Evolutionary conservation across 306 rosid species (phyloP).

Genomic region (Castanea sativa): DNA sequence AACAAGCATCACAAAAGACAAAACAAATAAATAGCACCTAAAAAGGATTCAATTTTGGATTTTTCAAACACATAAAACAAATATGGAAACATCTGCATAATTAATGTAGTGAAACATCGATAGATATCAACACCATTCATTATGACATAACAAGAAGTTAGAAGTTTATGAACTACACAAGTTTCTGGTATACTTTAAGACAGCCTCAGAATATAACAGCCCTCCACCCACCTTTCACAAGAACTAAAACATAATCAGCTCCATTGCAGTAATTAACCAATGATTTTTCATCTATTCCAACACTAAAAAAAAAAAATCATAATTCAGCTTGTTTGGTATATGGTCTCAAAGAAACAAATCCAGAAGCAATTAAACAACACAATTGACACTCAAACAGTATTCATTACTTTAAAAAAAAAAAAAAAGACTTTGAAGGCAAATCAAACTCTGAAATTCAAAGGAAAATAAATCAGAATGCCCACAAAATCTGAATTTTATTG

Average conservation of each 20-base stretch:
- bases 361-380: no score
- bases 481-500: background rate
- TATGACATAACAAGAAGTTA: background rate
- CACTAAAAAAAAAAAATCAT: background rate
- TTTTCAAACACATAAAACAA: background rate
- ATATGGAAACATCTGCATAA: background rate
- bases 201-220: background rate
- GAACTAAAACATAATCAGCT: background rate
- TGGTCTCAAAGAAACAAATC: background rate
- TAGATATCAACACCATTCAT: slow-evolving; percentile 3
- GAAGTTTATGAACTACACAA: background rate
- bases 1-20: background rate
- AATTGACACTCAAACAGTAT: background rate
- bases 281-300: background rate
- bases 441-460: background rate
- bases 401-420: background rate
- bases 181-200: no score
- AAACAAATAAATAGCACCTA: no score
- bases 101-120: background rate
- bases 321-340: background rate
- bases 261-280: background rate
- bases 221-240: background rate
- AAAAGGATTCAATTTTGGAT: background rate
- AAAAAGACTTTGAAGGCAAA: background rate
- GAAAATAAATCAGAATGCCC: slow-evolving; percentile 7